Percentiles rank a stretch among this genome's conserved stretches.
phyloP scores from a whole-genome alignment of 768 basidiomycete species.

The Panaeolus cyanescens region DNA sequence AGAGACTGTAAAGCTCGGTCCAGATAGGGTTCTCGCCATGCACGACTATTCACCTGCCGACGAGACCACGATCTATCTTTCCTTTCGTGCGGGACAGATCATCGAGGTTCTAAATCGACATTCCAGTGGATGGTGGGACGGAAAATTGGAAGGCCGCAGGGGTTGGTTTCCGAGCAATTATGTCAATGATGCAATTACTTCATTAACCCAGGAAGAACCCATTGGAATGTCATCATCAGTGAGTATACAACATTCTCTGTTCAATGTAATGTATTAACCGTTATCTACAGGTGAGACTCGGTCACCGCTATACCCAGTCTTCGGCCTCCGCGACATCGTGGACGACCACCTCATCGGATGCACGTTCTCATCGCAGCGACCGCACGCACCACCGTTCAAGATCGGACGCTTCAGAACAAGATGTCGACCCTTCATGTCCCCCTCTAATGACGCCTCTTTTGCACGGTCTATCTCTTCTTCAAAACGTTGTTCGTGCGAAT shows the following conservation, averaged over 20 bases:
- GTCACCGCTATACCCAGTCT: conserved; percentile 55
- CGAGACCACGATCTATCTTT: conserved; percentile 77
- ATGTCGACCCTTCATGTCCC: conserved; percentile 67
- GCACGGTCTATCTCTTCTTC: conserved; percentile 83
- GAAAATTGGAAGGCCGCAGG: conserved; percentile 82
- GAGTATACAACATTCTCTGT: conserved; percentile 17
- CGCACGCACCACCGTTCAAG: neutral
- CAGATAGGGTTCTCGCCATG: conserved; percentile 87
- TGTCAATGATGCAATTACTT: conserved; percentile 66
- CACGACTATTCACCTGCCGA: conserved; percentile 85
- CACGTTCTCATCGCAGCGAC: neutral
- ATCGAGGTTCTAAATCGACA: conserved; percentile 91
- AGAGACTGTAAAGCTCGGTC: conserved; percentile 47
- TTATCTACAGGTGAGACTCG: conserved; percentile 30
- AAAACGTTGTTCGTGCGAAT: conserved; percentile 80
- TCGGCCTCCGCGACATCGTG: conserved; percentile 55
- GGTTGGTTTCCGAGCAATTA: conserved; percentile 99
- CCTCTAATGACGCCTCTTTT: conserved; percentile 82
- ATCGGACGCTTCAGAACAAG: conserved; percentile 43
- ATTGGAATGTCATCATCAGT: conserved; percentile 45
- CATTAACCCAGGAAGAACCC: conserved; percentile 59
- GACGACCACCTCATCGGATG: conserved; percentile 43
- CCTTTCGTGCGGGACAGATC: conserved; percentile 88
- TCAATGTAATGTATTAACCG: conserved; percentile 9
- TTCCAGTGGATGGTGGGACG: conserved; percentile 97